A percentile compares a stretch with the other conserved stretches of the same genome.
Evolutionary conservation across 192 early-diverging fungal species (phyloP).

Genomic region (Jimgerdemannia lactiflua): DNA sequence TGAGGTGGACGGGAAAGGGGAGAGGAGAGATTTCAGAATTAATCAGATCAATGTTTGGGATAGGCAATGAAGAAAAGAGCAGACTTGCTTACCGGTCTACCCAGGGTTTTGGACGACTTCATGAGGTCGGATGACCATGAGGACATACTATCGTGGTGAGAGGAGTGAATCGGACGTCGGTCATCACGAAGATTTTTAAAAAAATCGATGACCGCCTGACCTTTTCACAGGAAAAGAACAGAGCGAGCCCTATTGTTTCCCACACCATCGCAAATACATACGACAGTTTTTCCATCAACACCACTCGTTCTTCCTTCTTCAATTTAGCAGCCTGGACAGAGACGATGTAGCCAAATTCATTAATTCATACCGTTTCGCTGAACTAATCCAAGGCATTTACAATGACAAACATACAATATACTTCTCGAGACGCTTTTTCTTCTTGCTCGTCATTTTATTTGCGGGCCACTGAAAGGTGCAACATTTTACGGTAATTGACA

Average conservation of each 20-base stretch:
- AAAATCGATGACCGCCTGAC: no score
- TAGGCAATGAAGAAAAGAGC: background rate
- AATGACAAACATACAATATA: constrained; percentile 59
- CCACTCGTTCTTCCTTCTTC: constrained; percentile 74
- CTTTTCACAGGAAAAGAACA: no score
- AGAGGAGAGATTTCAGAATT: no score
- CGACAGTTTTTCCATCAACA: constrained; percentile 59
- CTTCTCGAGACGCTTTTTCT: constrained; percentile 75
- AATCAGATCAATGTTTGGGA: background rate
- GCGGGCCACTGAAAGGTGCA: background rate
- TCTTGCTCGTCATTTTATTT: constrained; percentile 59
- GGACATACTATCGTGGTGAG: constrained; percentile 32
- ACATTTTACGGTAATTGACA: background rate
- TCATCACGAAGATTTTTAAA: no score
- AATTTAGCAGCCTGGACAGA: constrained; percentile 65
- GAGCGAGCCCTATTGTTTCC: no score
- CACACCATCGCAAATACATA: constrained; percentile 10
- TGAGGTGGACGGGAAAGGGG: no score
- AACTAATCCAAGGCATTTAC: background rate
- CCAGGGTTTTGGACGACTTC: constrained; percentile 67
- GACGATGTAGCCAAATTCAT: background rate
- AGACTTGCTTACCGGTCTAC: constrained; percentile 33
- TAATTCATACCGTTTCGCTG: constrained; percentile 4
- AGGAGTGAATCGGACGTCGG: no score
- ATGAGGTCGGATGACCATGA: constrained; percentile 68